These are phyloP conservation scores for Aspergillus leporis DNA, from an alignment of 495 filamentous ascomycete genomes.

Conservation along the genomic window DNA sequence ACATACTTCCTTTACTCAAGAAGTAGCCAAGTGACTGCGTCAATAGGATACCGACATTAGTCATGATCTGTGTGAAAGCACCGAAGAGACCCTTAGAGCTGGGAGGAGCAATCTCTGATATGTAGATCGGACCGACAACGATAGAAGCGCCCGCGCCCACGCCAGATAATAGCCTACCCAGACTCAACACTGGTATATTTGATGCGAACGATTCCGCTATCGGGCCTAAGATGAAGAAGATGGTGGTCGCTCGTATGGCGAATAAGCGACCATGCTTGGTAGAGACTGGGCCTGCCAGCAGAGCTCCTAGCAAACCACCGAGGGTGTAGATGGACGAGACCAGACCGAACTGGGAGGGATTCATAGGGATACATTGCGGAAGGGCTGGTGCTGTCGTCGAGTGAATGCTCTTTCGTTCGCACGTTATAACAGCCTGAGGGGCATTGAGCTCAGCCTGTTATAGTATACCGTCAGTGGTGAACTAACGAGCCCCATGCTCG, in stretches of 20 bases:
- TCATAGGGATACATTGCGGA: conserved; percentile 84
- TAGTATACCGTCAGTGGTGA: conserved; percentile 15
- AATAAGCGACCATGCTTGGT: conserved; percentile 70
- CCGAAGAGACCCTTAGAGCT: conserved; percentile 81
- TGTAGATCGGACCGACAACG: conserved; percentile 94
- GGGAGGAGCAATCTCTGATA: conserved; percentile 86
- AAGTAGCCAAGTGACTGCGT: conserved; percentile 86
- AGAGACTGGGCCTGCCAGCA: conserved; percentile 72
- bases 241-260: conserved; percentile 68
- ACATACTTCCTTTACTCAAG: conserved; percentile 71
- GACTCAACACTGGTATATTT: conserved; percentile 62
- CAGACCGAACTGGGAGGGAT: conserved; percentile 69
- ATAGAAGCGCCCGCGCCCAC: conserved; percentile 82
- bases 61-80: conserved; percentile 87
- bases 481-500: too few relatives aligned
- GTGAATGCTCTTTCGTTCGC: conserved; percentile 62
- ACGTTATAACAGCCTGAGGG: conserved; percentile 85
- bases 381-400: conserved; percentile 39
- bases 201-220: conserved; percentile 68
- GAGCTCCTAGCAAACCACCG: conserved; percentile 81
- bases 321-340: conserved; percentile 90
- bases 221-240: conserved; percentile 77
- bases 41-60: conserved; percentile 87
- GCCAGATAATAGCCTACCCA: conserved; percentile 79
- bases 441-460: conserved; percentile 89